These are phyloP conservation scores for Dendryphion nanum DNA, from an alignment of 2,329 filamentous ascomycete genomes.

Conservation along the genomic window DNA sequence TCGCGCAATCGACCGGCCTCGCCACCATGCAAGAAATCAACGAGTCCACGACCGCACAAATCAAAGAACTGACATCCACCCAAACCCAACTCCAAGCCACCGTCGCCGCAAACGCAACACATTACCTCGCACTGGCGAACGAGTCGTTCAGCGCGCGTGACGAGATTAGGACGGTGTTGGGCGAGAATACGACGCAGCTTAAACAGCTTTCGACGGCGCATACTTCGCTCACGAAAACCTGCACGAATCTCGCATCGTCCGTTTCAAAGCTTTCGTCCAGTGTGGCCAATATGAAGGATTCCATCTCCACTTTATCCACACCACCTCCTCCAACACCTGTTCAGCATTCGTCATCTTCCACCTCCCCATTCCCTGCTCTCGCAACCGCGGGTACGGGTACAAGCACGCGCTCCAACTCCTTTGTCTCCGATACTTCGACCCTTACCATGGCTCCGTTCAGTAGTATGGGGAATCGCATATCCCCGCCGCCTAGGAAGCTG, in stretches of 20 bases:
- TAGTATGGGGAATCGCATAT: conserved; percentile 20
- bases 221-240: conserved; percentile 25
- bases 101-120: conserved; percentile 32
- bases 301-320: too few species aligned
- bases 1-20: conserved; percentile 33
- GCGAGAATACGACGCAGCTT: conserved; percentile 27
- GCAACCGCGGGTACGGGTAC: too few species aligned
- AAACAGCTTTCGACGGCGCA: conserved; percentile 27
- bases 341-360: conserved; percentile 8
- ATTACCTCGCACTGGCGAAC: conserved; percentile 37
- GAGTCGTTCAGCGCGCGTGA: conserved; percentile 29
- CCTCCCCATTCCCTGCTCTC: too few species aligned
- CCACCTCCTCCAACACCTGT: conserved; percentile 4
- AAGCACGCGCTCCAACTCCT: too few species aligned
- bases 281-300: conserved; percentile 9
- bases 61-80: conserved; percentile 31
- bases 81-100: conserved; percentile 30
- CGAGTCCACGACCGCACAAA: conserved; percentile 33
- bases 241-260: conserved; percentile 26
- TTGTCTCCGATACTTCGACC: too few species aligned
- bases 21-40: conserved; percentile 39
- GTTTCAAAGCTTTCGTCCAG: conserved; percentile 20
- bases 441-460: conserved; percentile 8
- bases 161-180: conserved; percentile 23
- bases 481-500: conserved; percentile 30